Evolutionary conservation across 306 rosid species (phyloP), one percentile per base, ranked within the genome.

Genomic region (Dryas drummondii): DNA sequence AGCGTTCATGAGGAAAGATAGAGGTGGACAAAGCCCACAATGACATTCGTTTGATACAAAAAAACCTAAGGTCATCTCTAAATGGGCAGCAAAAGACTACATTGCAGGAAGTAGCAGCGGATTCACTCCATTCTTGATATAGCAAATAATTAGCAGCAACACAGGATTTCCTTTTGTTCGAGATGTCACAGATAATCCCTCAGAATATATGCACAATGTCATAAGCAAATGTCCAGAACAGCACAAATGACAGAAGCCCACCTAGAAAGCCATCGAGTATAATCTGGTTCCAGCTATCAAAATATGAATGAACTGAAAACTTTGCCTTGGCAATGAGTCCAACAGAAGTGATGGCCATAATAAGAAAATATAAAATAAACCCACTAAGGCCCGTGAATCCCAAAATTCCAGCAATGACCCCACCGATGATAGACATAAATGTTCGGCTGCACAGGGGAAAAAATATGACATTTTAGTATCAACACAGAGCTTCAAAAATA

Each of bases 211-310:
- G 97, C 82, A 87, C 96, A 70, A 94, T 88, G 83, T 94, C 98
- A 79, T 91, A 91, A 48, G 98, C 96, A 72, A 92, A 94, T 66
- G 98, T 91, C 98, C 98, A 93, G 78, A 93, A 93, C 77, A 93
- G 89, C 97, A 93, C 98, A 62, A 93, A 93, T 58, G 98, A 93
- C 86, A 90, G 74, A 46, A 86, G 87, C 58, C 94, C 90, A 12
- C 94, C 76, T 3, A 87, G 76, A 79, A 90, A 74, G 77, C 94
- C 94, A 72, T 87, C 92, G n/a, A 87, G 75, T 59, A 86, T 66
- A 61, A 84, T 82, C 51, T 83, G 88, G 45, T 81, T 90, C 94
- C 90, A 87, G 56, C 87, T 80, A 56, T 87, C 88, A 41, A 90
- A 90, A 76, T 90, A 86, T 9, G 88, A 59, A 62, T 82, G 84